A percentile compares a stretch with the other conserved stretches of the same genome.
phyloP scores from a whole-genome alignment of 495 filamentous ascomycete species.

The Physcia stellaris region DNA sequence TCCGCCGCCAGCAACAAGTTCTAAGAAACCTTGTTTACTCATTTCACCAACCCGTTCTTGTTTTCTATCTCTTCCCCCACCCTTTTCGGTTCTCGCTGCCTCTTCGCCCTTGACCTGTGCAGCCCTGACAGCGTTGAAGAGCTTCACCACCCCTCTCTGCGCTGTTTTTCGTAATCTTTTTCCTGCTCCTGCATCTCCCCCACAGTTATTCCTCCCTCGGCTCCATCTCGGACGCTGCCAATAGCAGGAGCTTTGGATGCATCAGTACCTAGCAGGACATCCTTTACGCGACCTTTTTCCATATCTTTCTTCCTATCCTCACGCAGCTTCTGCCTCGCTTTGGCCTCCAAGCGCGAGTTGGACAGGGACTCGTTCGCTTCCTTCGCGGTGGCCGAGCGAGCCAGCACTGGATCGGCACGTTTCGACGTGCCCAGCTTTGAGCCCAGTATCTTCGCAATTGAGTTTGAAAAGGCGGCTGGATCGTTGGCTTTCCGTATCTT shows the following conservation, averaged over 20 bases:
- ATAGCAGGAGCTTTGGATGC: constrained; percentile 11
- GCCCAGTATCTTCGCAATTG: constrained; percentile 78
- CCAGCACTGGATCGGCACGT: constrained; percentile 76
- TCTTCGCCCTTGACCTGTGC: constrained; percentile 76
- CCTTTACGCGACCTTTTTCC: constrained; percentile 77
- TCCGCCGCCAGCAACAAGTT: constrained; percentile 61
- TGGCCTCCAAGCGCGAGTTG: constrained; percentile 64
- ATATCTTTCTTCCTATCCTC: constrained; percentile 68
- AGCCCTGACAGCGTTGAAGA: constrained; percentile 89
- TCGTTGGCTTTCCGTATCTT: constrained; percentile 78
- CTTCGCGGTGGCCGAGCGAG: constrained; percentile 57
- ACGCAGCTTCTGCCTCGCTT: constrained; percentile 62
- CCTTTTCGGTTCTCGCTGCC: constrained; percentile 57
- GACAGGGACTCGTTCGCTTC: constrained; percentile 49
- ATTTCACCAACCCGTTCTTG: constrained; percentile 85
- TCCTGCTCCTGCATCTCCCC: constrained; percentile 61
- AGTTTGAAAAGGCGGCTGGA: constrained; percentile 75
- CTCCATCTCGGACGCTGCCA: constrained; percentile 16
- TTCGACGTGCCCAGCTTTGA: constrained; percentile 71
- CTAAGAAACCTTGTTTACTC: constrained; percentile 82
- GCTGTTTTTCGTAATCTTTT: constrained; percentile 68
- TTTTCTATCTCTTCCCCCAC: constrained; percentile 56
- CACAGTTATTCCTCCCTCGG: constrained; percentile 18
- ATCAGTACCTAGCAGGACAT: constrained; percentile 44
- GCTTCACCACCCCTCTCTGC: constrained; percentile 80